Conservation (phyloP, 2,329 filamentous ascomycete genomes). For the Colletotrichum euphorbiae region DNA sequence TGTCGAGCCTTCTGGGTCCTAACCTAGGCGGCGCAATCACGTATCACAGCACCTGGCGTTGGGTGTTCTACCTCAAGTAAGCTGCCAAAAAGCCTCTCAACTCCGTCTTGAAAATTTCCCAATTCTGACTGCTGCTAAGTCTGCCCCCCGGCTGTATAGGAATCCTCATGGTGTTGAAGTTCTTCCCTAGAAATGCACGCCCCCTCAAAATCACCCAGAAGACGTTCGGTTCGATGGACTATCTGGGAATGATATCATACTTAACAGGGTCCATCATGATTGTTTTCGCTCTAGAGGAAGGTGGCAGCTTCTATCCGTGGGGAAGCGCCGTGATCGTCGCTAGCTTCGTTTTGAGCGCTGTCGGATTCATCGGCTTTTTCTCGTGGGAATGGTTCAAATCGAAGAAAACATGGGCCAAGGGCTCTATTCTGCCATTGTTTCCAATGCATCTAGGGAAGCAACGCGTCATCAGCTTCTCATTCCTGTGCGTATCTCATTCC, state of each 20-base stretch:
- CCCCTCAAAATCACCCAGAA: background rate
- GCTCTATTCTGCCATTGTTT: background rate
- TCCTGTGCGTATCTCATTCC: background rate
- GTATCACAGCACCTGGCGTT: slow-evolving; percentile 55
- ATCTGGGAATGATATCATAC: slow-evolving; percentile 46
- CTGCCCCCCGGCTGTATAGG: slow-evolving; percentile 47
- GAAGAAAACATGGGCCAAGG: background rate
- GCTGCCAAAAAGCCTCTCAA: background rate
- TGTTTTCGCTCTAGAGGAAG: slow-evolving; percentile 60
- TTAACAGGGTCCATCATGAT: slow-evolving; percentile 57
- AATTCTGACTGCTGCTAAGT: slow-evolving; percentile 38
- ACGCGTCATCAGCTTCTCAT: background rate
- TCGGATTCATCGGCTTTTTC: slow-evolving; percentile 45
- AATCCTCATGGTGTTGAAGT: slow-evolving; percentile 43
- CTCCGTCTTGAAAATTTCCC: background rate
- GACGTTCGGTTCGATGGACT: slow-evolving; percentile 31
- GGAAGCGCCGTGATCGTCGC: slow-evolving; percentile 51
- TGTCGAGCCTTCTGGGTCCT: slow-evolving; percentile 53
- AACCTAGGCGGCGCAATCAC: slow-evolving; percentile 57
- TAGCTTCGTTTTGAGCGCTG: slow-evolving; percentile 46
- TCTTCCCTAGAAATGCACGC: slow-evolving; percentile 42
- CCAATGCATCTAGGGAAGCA: background rate
- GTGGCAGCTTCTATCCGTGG: slow-evolving; percentile 56
- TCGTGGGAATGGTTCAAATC: slow-evolving; percentile 45
- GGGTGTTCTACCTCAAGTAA: slow-evolving; percentile 52